Conservation (phyloP, 169 alveolate species). For the Plasmodium malariae region DNA sequence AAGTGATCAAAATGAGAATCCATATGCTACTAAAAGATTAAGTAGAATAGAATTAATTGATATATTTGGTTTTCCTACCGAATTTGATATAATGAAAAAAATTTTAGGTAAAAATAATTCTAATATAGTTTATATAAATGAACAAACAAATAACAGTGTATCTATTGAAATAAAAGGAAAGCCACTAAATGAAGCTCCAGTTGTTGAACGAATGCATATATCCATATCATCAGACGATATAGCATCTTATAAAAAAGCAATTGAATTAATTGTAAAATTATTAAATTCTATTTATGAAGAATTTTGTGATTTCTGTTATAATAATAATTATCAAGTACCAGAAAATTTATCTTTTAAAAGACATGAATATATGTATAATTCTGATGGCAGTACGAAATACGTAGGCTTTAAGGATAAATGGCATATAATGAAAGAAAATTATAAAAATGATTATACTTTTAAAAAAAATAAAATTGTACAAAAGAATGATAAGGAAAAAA, state of each 20-base stretch:
- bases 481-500: slow-evolving; percentile 46
- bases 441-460: slow-evolving; percentile 39
- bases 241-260: slow-evolving; percentile 81
- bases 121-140: slow-evolving; percentile 85
- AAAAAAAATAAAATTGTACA: slow-evolving; percentile 32
- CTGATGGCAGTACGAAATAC: slow-evolving; percentile 82
- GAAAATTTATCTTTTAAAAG: slow-evolving; percentile 82
- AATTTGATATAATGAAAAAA: slow-evolving; percentile 84
- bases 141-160: slow-evolving; percentile 83
- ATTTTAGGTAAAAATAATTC: slow-evolving; percentile 85
- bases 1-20: slow-evolving; percentile 39
- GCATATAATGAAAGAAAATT: slow-evolving; percentile 27
- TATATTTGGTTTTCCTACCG: slow-evolving; percentile 87
- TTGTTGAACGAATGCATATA: slow-evolving; percentile 86
- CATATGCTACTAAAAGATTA: slow-evolving; percentile 66
- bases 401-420: slow-evolving; percentile 79
- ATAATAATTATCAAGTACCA: slow-evolving; percentile 78
- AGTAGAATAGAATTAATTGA: slow-evolving; percentile 88
- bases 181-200: slow-evolving; percentile 87
- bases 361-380: slow-evolving; percentile 83
- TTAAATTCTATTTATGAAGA: slow-evolving; percentile 85
- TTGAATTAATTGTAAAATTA: slow-evolving; percentile 82
- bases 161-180: slow-evolving; percentile 87
- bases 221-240: slow-evolving; percentile 81
- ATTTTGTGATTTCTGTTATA: slow-evolving; percentile 79